phyloP scores from a whole-genome alignment of 2,329 filamentous ascomycete species.

The Knufia fluminis region DNA sequence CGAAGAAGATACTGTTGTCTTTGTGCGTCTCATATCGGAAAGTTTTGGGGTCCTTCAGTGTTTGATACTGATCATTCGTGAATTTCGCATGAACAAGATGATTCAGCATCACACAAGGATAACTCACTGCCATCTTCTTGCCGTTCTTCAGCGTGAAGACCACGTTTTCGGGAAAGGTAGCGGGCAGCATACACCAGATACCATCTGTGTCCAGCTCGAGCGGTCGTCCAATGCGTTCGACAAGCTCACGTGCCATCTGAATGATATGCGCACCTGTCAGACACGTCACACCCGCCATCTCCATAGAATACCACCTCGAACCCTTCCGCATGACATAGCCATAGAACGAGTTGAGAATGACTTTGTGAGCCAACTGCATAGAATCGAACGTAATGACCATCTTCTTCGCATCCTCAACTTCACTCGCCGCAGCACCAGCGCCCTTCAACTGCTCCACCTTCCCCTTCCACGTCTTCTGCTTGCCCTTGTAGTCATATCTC shows the following conservation, averaged over 20 bases:
- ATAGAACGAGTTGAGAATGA: constrained; percentile 98
- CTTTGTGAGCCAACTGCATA: constrained; percentile 91
- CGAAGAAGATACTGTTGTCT: constrained; percentile 99
- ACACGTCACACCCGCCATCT: constrained; percentile 98
- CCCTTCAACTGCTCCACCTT: constrained; percentile 83
- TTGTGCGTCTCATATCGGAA: constrained; percentile 95
- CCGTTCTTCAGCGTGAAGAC: constrained; percentile 88
- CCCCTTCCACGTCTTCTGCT: constrained; percentile 97
- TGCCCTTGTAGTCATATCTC: constrained; percentile 95
- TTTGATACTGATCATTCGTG: constrained; percentile 97
- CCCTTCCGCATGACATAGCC: constrained; percentile 99
- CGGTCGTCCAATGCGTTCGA: constrained; percentile 85
- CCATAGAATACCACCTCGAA: constrained; percentile 97
- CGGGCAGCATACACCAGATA: constrained; percentile 98
- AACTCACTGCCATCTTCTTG: constrained; percentile 93
- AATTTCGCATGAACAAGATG: constrained; percentile 90
- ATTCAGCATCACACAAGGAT: constrained; percentile 98
- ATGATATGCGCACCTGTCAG: constrained; percentile 94
- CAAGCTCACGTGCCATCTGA: constrained; percentile 85
- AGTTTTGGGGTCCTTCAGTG: constrained; percentile 64
- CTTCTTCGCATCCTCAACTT: constrained; percentile 93
- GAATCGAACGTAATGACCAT: constrained; percentile 98
- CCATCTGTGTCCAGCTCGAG: constrained; percentile 95
- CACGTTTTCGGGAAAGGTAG: constrained; percentile 94
- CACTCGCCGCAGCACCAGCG: constrained; percentile 62